phyloP scores from a whole-genome alignment of 2,329 filamentous ascomycete species.

The Penicillium freii region DNA sequence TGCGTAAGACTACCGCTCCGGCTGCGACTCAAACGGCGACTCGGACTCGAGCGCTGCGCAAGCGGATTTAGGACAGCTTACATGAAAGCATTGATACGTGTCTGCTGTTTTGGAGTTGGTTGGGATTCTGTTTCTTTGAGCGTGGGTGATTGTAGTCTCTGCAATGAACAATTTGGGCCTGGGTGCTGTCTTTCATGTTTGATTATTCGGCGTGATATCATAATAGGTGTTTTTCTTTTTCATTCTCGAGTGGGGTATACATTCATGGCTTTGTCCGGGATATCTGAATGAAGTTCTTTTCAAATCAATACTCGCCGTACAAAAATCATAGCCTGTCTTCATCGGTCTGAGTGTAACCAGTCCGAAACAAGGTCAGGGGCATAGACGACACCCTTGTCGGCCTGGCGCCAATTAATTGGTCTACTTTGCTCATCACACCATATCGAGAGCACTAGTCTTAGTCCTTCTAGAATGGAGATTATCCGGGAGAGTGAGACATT shows the following conservation, averaged over 20 bases:
- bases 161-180: constrained; percentile 4
- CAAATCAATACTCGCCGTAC: not conserved
- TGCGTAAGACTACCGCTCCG: constrained; percentile 34
- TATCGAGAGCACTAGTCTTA: not conserved
- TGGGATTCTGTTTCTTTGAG: constrained; percentile 2
- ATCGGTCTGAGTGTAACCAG: not conserved
- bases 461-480: not conserved
- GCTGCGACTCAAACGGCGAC: constrained; percentile 31
- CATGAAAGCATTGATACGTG: not conserved
- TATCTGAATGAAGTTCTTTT: not conserved
- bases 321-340: not conserved
- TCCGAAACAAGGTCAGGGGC: not conserved
- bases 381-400: not conserved
- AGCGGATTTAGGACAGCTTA: constrained; percentile 32
- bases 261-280: not conserved
- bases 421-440: not conserved
- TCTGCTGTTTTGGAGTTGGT: constrained; percentile 2
- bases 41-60: constrained; percentile 42
- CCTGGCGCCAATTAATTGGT: not conserved
- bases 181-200: constrained; percentile 1
- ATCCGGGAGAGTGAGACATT: not conserved
- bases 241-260: not conserved
- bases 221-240: not conserved
- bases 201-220: not conserved
- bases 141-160: constrained; percentile 6